These are phyloP conservation scores for Mycena polygramma DNA, from an alignment of 768 basidiomycete genomes.

Conservation along the genomic window DNA sequence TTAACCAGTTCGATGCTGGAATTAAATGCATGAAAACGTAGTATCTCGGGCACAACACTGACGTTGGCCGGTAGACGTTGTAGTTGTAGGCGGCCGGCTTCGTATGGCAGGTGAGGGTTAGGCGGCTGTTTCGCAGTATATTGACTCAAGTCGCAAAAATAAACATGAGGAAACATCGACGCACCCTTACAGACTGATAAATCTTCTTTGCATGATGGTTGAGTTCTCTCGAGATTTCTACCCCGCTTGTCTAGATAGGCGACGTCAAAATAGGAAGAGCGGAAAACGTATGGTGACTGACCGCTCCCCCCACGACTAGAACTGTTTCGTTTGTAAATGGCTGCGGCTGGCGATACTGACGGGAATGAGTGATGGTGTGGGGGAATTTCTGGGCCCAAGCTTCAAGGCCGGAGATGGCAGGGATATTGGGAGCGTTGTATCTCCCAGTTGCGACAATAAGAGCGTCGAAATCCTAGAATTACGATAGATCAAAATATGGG, in stretches of 20 bases:
- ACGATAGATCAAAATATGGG: not conserved
- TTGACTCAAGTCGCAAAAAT: no score
- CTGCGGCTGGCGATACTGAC: slow-evolving; percentile 52
- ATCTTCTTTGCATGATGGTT: slow-evolving; percentile 39
- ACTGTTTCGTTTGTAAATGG: slow-evolving; percentile 45
- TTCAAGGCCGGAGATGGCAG: slow-evolving; percentile 39
- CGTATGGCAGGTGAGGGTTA: slow-evolving; percentile 33
- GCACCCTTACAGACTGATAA: slow-evolving; percentile 38
- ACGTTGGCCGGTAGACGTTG: slow-evolving; percentile 41
- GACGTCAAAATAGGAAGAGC: not conserved
- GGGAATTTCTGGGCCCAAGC: slow-evolving; percentile 45
- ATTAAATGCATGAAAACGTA: slow-evolving; percentile 41
- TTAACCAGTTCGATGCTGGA: slow-evolving; percentile 45
- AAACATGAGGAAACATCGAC: not conserved
- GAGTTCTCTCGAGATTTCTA: slow-evolving; percentile 45
- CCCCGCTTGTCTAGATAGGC: slow-evolving; percentile 31
- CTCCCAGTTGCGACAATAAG: slow-evolving; percentile 39
- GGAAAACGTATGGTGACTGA: slow-evolving; percentile 16
- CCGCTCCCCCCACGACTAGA: slow-evolving; percentile 49
- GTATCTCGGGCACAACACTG: slow-evolving; percentile 45
- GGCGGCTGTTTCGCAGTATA: slow-evolving; percentile 10
- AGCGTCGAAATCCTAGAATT: slow-evolving; percentile 38
- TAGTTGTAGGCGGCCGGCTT: slow-evolving; percentile 29
- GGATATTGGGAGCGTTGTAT: slow-evolving; percentile 39
- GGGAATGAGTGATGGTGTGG: slow-evolving; percentile 45